Evolutionary conservation across 345 rosid species (phyloP).

Genomic region (Brassica nigra): DNA sequence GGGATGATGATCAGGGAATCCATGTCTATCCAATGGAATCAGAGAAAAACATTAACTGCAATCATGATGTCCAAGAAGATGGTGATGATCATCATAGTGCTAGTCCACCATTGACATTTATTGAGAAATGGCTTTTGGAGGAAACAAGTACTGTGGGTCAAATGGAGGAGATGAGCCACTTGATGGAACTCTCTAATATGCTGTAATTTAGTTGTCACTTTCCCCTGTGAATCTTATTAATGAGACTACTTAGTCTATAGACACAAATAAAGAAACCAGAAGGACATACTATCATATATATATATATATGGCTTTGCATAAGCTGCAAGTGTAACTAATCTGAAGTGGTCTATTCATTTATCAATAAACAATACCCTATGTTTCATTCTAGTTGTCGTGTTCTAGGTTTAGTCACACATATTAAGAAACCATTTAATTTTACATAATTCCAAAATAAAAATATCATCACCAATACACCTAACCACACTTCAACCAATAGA

Average conservation of each 20-base stretch:
- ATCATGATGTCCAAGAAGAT: slow-evolving; percentile 27
- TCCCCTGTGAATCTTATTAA: slow-evolving; percentile 26
- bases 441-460: too few relatives aligned
- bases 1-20: not conserved
- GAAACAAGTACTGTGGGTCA: slow-evolving; percentile 59
- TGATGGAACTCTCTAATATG: slow-evolving; percentile 55
- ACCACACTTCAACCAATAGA: too few relatives aligned
- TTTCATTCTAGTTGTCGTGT: too few relatives aligned
- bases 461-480: too few relatives aligned
- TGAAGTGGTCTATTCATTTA: slow-evolving; percentile 13
- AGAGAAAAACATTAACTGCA: slow-evolving; percentile 31
- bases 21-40: not conserved
- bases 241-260: slow-evolving; percentile 28
- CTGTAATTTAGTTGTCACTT: slow-evolving; percentile 25
- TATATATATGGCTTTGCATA: slow-evolving; percentile 17
- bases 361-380: not conserved
- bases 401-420: too few relatives aligned
- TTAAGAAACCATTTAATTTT: too few relatives aligned
- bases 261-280: slow-evolving; percentile 29
- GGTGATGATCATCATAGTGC: slow-evolving; percentile 34
- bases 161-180: slow-evolving; percentile 60
- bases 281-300: slow-evolving; percentile 12
- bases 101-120: slow-evolving; percentile 69
- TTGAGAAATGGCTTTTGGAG: slow-evolving; percentile 97
- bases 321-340: slow-evolving; percentile 34